phyloP scores from a whole-genome alignment of 441 rosid species.

The Sinapis alba region DNA sequence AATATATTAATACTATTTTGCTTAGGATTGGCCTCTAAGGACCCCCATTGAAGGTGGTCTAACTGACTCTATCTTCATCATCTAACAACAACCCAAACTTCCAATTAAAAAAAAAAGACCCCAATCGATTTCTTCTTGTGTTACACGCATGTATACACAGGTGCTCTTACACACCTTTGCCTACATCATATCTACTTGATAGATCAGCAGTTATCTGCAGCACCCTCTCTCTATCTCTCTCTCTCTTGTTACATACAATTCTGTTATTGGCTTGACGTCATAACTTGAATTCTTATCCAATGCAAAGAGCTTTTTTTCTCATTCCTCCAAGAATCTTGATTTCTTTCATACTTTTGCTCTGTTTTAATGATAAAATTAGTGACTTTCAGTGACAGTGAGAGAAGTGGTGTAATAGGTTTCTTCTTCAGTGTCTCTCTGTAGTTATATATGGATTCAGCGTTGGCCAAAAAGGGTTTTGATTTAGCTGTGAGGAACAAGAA shows the following conservation, averaged over 20 bases:
- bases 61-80: conserved; percentile 17
- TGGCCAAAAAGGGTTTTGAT: conserved; percentile 32
- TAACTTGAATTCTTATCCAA: conserved; percentile 37
- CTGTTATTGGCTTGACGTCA: conserved; percentile 37
- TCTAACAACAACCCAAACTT: conserved; percentile 9
- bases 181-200: conserved; percentile 28
- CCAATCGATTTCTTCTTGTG: conserved; percentile 5
- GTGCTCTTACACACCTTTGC: conserved; percentile 4
- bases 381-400: conserved; percentile 18
- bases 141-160: conserved; percentile 23
- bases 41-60: too few relatives aligned
- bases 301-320: not conserved
- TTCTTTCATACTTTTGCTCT: conserved; percentile 22
- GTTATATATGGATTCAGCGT: conserved; percentile 34
- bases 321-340: conserved; percentile 5
- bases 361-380: conserved; percentile 6
- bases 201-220: not conserved
- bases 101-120: not conserved
- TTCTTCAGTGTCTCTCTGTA: not conserved
- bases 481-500: conserved; percentile 52
- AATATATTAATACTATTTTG: too few relatives aligned
- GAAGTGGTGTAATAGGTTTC: not conserved
- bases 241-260: conserved; percentile 8
- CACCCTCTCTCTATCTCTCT: conserved; percentile 3
- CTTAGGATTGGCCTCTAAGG: too few relatives aligned